Conservation (phyloP, 2,329 filamentous ascomycete genomes). For the Grosmannia serpens region DNA sequence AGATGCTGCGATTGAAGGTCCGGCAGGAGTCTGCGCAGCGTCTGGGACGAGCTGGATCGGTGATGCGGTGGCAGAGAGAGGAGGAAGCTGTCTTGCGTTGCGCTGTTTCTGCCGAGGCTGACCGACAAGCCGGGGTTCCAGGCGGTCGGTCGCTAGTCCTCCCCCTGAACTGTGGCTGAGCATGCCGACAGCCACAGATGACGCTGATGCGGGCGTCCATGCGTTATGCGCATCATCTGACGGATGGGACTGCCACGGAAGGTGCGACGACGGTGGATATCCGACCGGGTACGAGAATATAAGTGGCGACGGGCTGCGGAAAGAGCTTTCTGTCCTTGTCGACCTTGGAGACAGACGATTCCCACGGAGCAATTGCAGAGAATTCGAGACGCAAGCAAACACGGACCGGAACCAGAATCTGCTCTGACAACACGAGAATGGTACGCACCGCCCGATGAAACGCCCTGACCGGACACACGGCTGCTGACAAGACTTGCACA, state of each 20-base stretch:
- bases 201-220: neutral
- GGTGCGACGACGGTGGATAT: neutral
- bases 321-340: neutral
- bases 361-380: no score
- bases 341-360: neutral
- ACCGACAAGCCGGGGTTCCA: neutral
- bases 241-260: neutral
- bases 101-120: neutral
- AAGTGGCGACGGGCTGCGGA: neutral
- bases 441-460: neutral
- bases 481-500: slow-evolving; percentile 12
- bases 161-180: neutral
- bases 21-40: neutral
- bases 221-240: neutral
- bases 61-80: neutral
- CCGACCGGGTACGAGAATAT: neutral
- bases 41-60: neutral
- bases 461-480: neutral
- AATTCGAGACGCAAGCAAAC: neutral
- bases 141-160: neutral
- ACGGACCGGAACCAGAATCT: neutral
- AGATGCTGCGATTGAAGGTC: neutral
- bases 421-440: neutral
- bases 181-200: neutral
- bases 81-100: neutral